phyloP scores from a whole-genome alignment of 129 eudicot species.

The Chrysanthemum makinoi region DNA sequence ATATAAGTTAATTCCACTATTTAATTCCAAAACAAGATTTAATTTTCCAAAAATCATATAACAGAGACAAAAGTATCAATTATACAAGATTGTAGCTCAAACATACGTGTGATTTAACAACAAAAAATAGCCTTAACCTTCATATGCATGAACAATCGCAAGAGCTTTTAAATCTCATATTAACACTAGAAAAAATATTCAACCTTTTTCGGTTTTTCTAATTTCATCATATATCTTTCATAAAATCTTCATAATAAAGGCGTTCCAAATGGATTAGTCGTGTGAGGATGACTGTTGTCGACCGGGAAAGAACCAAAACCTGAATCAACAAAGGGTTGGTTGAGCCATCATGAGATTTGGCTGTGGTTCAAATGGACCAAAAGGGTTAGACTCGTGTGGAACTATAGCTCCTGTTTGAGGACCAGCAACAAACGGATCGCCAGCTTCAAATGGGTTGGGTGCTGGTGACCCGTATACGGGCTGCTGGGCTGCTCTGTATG shows the following conservation, averaged over 20 bases:
- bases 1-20: not conserved
- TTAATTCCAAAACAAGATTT: slow-evolving; percentile 10
- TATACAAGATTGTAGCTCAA: slow-evolving; percentile 9
- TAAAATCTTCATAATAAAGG: slow-evolving; percentile 9
- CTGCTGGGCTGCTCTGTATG: slow-evolving; percentile 80
- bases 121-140: not conserved
- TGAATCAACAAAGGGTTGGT: slow-evolving; percentile 70
- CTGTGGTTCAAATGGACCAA: slow-evolving; percentile 60
- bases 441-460: slow-evolving; percentile 84
- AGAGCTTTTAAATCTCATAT: slow-evolving; percentile 20
- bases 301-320: slow-evolving; percentile 70
- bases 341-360: slow-evolving; percentile 44
- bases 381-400: slow-evolving; percentile 62
- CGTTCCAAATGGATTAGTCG: slow-evolving; percentile 68
- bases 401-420: slow-evolving; percentile 47
- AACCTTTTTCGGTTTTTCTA: not conserved
- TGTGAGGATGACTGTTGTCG: slow-evolving; percentile 42
- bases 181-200: slow-evolving; percentile 5
- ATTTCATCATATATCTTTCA: slow-evolving; percentile 3
- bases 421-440: slow-evolving; percentile 59
- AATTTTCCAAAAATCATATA: not conserved
- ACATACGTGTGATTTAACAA: not conserved
- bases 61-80: not conserved
- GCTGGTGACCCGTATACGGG: slow-evolving; percentile 87
- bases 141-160: slow-evolving; percentile 16